Conservation (phyloP, 2,329 filamentous ascomycete species). For the Aureobasidium melanogenum region DNA sequence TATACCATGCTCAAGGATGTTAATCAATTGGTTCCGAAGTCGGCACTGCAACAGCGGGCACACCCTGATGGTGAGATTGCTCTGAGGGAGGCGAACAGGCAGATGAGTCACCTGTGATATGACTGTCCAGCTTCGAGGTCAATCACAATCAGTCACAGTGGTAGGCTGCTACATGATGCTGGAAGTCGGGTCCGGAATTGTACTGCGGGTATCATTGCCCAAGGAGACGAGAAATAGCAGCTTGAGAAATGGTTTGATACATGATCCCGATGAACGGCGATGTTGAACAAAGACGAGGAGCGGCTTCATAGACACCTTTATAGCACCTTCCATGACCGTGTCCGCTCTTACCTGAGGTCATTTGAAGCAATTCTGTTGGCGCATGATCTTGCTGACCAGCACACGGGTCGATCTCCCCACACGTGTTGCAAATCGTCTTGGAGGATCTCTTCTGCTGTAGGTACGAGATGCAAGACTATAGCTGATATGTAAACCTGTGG, state of each 20-base stretch:
- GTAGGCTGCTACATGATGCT: not conserved
- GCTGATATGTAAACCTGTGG: not conserved
- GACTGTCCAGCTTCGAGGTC: not conserved
- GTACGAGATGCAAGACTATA: not conserved
- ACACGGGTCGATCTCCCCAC: constrained; percentile 3
- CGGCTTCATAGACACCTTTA: not conserved
- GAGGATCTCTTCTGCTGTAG: no score
- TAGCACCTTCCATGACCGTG: not conserved
- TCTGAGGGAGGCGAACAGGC: not conserved
- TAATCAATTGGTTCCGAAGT: not conserved
- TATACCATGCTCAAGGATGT: not conserved
- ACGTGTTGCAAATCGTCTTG: not conserved
- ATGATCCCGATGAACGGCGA: not conserved
- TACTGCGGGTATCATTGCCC: no score
- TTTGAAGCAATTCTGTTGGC: not conserved
- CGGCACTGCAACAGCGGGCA: not conserved
- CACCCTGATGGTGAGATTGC: constrained; percentile 2
- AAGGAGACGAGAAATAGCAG: no score
- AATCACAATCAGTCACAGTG: not conserved
- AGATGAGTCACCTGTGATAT: not conserved
- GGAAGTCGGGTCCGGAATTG: not conserved
- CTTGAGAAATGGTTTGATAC: no score
- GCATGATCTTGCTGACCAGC: not conserved
- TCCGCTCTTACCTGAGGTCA: not conserved
- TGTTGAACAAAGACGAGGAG: no score